Percentiles rank a stretch among this genome's conserved stretches.
Evolutionary conservation across 805 yeast genomes (phyloP).

Genomic region (Pichia manshurica): DNA sequence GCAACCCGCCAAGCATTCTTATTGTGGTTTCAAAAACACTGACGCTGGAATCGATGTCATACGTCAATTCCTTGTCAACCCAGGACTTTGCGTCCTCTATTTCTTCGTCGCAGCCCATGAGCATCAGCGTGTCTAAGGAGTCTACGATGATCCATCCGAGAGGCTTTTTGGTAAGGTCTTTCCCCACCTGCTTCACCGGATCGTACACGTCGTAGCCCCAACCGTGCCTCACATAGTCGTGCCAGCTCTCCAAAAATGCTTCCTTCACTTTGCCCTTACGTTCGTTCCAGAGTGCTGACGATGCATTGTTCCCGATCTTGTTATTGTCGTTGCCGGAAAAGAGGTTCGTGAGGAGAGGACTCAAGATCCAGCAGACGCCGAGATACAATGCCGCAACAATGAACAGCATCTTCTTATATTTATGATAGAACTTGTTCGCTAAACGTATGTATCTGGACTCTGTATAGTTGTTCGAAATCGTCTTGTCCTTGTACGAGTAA

Average conservation of each 20-base stretch:
- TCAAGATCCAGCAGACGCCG: constrained; percentile 24
- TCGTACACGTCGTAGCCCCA: constrained; percentile 81
- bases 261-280: constrained; percentile 54
- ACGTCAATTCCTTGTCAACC: constrained; percentile 65
- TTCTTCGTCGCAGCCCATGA: constrained; percentile 69
- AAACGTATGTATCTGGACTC: not conserved
- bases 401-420: constrained; percentile 35
- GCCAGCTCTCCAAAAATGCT: constrained; percentile 76
- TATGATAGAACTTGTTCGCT: constrained; percentile 16
- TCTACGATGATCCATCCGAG: constrained; percentile 94
- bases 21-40: constrained; percentile 92
- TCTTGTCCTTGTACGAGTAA: constrained; percentile 50
- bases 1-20: constrained; percentile 88
- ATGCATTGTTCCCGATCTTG: not conserved
- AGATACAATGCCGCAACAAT: constrained; percentile 37
- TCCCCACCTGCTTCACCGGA: constrained; percentile 57
- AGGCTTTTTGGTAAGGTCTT: constrained; percentile 75
- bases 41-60: constrained; percentile 67
- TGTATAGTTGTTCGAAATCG: constrained; percentile 14
- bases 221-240: constrained; percentile 63
- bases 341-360: not conserved
- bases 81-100: constrained; percentile 60
- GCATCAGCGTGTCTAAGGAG: constrained; percentile 70
- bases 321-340: not conserved
- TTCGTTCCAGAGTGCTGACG: constrained; percentile 35